Conservation (phyloP, 2,329 filamentous ascomycete genomes). For the Alternaria sp. region DNA sequence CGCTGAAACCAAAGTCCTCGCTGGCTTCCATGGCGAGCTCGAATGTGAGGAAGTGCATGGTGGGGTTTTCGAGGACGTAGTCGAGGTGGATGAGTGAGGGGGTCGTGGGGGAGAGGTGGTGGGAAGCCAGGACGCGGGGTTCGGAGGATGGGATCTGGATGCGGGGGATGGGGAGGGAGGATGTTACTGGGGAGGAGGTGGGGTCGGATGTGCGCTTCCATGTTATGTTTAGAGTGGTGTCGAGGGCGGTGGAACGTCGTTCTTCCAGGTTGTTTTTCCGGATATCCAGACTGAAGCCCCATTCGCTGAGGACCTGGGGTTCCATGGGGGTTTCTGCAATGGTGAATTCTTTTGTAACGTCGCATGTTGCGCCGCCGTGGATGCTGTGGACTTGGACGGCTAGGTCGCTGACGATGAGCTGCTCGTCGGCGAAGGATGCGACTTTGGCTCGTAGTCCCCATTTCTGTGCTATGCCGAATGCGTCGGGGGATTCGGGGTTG, state of each 20-base stretch:
- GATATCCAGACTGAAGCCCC: slow-evolving; percentile 73
- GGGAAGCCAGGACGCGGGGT: slow-evolving; percentile 75
- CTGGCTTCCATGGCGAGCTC: slow-evolving; percentile 89
- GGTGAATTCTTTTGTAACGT: slow-evolving; percentile 41
- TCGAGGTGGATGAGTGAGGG: slow-evolving; percentile 50
- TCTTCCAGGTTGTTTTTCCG: slow-evolving; percentile 84
- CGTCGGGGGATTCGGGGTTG: slow-evolving; percentile 40
- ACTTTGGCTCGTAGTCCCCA: slow-evolving; percentile 78
- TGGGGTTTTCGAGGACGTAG: slow-evolving; percentile 89
- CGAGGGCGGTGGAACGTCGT: slow-evolving; percentile 74
- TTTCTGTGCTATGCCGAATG: slow-evolving; percentile 74
- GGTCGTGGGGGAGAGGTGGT: slow-evolving; percentile 41
- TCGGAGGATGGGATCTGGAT: slow-evolving; percentile 83
- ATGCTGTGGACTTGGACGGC: slow-evolving; percentile 66
- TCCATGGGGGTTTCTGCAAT: slow-evolving; percentile 53
- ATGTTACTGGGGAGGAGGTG: slow-evolving; percentile 37
- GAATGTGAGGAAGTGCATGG: slow-evolving; percentile 93
- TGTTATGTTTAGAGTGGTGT: slow-evolving; percentile 74
- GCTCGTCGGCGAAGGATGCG: slow-evolving; percentile 76
- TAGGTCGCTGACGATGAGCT: slow-evolving; percentile 67
- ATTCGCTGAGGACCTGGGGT: slow-evolving; percentile 73
- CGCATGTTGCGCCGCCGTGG: slow-evolving; percentile 67
- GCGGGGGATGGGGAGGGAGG: slow-evolving; percentile 76
- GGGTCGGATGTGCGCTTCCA: slow-evolving; percentile 69
- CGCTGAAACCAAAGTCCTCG: slow-evolving; percentile 91